A percentile compares a stretch with the other conserved stretches of the same genome.
Evolutionary conservation across 140 eudicot species (phyloP).

Genomic region (Ambrosia hybrid): DNA sequence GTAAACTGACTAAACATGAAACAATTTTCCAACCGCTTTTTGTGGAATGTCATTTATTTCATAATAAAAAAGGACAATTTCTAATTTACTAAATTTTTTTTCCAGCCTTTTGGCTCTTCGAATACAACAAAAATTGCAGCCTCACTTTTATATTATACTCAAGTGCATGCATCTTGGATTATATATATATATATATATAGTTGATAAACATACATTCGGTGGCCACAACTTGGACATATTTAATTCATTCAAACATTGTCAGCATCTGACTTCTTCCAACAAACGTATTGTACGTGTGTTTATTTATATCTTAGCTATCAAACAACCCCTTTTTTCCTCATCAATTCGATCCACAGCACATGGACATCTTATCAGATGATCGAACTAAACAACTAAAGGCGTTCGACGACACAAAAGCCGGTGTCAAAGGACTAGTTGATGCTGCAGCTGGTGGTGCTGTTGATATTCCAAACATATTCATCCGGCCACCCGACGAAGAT

Average conservation of each 20-base stretch:
- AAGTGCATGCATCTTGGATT: no score
- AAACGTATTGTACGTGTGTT: not conserved
- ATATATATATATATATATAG: no score
- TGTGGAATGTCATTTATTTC: no score
- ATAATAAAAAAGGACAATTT: no score
- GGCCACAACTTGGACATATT: conserved; percentile 4
- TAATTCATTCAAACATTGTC: not conserved
- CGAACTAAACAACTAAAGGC: conserved; percentile 34
- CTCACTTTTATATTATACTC: no score
- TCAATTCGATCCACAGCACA: not conserved
- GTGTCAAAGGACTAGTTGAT: conserved; percentile 59
- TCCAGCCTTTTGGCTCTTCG: no score
- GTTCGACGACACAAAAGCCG: conserved; percentile 48
- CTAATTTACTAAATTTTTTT: no score
- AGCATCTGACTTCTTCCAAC: not conserved
- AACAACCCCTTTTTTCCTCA: not conserved
- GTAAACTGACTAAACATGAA: no score
- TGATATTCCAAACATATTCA: conserved; percentile 45
- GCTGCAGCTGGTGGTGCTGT: conserved; percentile 31
- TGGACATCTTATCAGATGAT: conserved; percentile 24
- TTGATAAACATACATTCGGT: no score
- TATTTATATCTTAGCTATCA: not conserved
- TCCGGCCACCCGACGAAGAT: conserved; percentile 45
- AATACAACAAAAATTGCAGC: no score
- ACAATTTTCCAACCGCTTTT: no score